Evolutionary conservation across 768 basidiomycete species (phyloP).

Genomic region (Terana coerulea): DNA sequence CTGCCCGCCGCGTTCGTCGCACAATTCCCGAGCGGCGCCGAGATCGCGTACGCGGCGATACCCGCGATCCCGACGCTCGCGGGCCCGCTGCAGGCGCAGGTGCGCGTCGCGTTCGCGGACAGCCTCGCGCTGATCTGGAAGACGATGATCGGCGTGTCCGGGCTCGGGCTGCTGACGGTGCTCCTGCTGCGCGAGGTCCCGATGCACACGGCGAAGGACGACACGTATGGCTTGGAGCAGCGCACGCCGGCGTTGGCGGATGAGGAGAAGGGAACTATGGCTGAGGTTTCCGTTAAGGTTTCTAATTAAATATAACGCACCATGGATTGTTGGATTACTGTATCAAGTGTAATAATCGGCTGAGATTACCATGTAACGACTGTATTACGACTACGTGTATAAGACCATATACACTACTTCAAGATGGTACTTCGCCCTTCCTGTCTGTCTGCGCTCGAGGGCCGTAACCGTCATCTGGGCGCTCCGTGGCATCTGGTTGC

Average conservation of each 20-base stretch:
- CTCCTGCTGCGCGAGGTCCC: conserved; percentile 30
- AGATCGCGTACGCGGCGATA: conserved; percentile 45
- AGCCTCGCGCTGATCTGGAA: conserved; percentile 41
- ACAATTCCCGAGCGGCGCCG: conserved; percentile 33
- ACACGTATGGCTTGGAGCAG: conserved; percentile 13
- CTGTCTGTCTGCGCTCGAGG: too few relatives aligned
- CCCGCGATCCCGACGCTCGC: conserved; percentile 35
- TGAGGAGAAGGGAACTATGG: not conserved
- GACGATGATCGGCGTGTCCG: conserved; percentile 37
- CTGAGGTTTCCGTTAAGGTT: not conserved
- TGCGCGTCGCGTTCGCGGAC: conserved; percentile 39
- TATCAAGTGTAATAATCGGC: too few relatives aligned
- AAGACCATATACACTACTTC: too few relatives aligned
- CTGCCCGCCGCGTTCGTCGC: conserved; percentile 38
- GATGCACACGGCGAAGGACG: conserved; percentile 16
- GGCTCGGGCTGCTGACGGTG: conserved; percentile 31
- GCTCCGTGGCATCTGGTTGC: too few relatives aligned
- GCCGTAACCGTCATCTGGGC: too few relatives aligned
- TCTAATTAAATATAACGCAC: too few relatives aligned
- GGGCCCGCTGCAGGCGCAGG: conserved; percentile 29
- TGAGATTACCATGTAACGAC: too few relatives aligned
- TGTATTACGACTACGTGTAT: too few relatives aligned
- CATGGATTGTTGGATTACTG: too few relatives aligned
- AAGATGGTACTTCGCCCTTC: too few relatives aligned
- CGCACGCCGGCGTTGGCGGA: not conserved